Evolutionary conservation across 257 asterid species (phyloP).

Genomic region (Petunia secreta): DNA sequence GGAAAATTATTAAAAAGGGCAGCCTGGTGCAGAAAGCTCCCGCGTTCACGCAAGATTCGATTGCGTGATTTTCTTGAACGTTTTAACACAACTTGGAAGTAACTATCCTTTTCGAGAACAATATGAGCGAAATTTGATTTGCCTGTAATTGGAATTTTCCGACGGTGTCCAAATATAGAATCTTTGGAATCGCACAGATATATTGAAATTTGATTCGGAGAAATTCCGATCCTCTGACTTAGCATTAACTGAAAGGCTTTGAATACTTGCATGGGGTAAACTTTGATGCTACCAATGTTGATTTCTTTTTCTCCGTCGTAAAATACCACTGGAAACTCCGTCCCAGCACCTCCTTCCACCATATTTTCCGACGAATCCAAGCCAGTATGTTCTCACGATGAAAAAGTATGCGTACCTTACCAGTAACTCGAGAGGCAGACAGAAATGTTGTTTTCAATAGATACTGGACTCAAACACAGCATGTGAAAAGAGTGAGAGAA

Average conservation of each 20-base stretch:
- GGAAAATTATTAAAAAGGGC: not conserved
- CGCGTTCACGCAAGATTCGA: constrained; percentile 30
- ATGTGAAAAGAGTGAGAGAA: not conserved
- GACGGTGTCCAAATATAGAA: constrained; percentile 50
- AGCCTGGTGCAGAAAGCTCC: too few relatives aligned
- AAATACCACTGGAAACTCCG: constrained; percentile 69
- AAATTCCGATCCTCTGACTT: constrained; percentile 81
- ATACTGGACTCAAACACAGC: not conserved
- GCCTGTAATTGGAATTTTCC: constrained; percentile 69
- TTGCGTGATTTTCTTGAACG: constrained; percentile 66
- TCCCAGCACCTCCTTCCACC: constrained; percentile 70
- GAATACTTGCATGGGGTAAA: constrained; percentile 65
- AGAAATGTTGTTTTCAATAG: too few relatives aligned
- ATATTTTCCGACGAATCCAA: constrained; percentile 23
- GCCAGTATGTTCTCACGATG: not conserved
- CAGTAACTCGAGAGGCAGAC: too few relatives aligned
- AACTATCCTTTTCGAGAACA: constrained; percentile 58
- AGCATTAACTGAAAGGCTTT: constrained; percentile 77
- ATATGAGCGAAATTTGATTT: constrained; percentile 65
- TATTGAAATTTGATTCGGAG: constrained; percentile 87
- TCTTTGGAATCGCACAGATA: constrained; percentile 56
- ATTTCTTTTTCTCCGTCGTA: constrained; percentile 85
- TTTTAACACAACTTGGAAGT: constrained; percentile 73
- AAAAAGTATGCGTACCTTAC: too few relatives aligned
- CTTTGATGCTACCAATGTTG: constrained; percentile 57